Evolutionary conservation across 257 asterid species (phyloP).

Genomic region (Jasminum sambac): DNA sequence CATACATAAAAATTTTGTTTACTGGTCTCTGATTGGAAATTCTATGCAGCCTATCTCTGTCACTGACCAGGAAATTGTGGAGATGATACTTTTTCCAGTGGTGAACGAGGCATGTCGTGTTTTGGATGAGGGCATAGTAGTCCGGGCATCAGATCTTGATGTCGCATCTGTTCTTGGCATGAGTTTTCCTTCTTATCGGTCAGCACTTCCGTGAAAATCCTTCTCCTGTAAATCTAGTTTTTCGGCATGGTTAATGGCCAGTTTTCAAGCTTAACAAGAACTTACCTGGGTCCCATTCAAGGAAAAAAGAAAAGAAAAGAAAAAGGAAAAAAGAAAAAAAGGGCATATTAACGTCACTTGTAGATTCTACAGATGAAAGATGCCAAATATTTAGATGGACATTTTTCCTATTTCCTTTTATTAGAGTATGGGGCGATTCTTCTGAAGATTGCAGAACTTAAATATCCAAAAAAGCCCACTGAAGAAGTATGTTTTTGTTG

Average conservation of each 20-base stretch:
- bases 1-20: not conserved
- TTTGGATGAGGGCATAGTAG: constrained; percentile 78
- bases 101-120: constrained; percentile 97
- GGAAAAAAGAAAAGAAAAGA: no score
- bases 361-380: constrained; percentile 15
- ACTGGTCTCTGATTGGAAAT: constrained; percentile 1
- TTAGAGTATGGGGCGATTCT: not conserved
- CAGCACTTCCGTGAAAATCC: constrained; percentile 31
- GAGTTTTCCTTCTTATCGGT: constrained; percentile 97
- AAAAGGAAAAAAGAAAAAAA: not conserved
- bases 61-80: constrained; percentile 80
- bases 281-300: not conserved
- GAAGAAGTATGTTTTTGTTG: constrained; percentile 26
- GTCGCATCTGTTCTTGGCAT: constrained; percentile 92
- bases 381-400: constrained; percentile 5
- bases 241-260: not conserved
- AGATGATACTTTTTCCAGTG: constrained; percentile 92
- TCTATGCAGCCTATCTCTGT: constrained; percentile 74
- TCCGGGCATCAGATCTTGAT: constrained; percentile 96
- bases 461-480: constrained; percentile 14
- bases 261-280: not conserved
- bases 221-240: not conserved
- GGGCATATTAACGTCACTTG: not conserved
- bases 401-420: constrained; percentile 7
- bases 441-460: constrained; percentile 1